Base-by-base conservation (phyloP, 768 basidiomycete genomes). In the Chalciporus pseudorubinellus region DNA sequence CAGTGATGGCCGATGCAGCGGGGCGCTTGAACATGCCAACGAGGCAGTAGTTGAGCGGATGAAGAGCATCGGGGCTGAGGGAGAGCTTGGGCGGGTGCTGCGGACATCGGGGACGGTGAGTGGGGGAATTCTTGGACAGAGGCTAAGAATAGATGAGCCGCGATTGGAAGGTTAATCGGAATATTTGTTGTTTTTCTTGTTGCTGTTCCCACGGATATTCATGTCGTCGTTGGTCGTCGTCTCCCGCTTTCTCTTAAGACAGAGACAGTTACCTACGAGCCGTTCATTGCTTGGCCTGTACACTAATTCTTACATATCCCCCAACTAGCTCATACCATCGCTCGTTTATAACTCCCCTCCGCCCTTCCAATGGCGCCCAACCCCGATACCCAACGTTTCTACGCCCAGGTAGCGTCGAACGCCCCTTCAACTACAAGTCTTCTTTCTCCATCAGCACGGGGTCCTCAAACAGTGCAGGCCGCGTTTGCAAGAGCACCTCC, bases 351-450 rank as follows among this genome's bases (percentile, higher is more conserved):
- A 34, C 47, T 44, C 29, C 59, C 24, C 6, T 57, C 29, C 57
- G 41, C 47, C 51, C 19, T 55, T 8, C 38, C 12, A 44, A 68
- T 70, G 66, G 48, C 63, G 12, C 57, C 52, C 20, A 64, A 64
- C 29, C 67, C 70, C 16, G 72, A 74, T 58, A 58, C 74, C 54
- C 74, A 76, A 51, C 73, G 70, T 51, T 71, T 69, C 56, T 74
- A 77, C 59, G 71, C 73, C 59, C 65, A 68, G 55, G 66, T 71
- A 20, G 61, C 65, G 42, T 67, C 68, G 52, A 67, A 71, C 53
- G 73, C 80, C 11, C 74, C 75, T 6, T 84, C 83, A 4, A 77
- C 79, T 7, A 68, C 78, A 28, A 80, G 74, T 61, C 78, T 84
- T 47, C 69, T 84, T 36, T 70, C 72, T 1, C 65, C 72, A 7